A percentile compares a stretch with the other conserved stretches of the same genome.
Conservation (phyloP, 1,139 yeast species). For the Starmera stellimalicola region DNA sequence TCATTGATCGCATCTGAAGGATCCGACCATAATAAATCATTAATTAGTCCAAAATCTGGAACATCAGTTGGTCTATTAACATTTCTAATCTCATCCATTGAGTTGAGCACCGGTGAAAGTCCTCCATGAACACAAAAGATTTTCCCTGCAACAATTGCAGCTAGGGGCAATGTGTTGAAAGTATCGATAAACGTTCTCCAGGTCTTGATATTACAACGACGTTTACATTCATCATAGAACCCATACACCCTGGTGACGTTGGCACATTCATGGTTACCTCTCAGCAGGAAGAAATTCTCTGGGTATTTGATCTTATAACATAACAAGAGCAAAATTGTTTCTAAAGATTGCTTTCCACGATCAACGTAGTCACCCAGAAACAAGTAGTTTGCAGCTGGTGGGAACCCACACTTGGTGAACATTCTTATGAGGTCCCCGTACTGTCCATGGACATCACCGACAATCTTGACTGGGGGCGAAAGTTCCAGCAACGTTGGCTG, state of each 20-base stretch:
- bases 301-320: constrained; percentile 95
- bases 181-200: constrained; percentile 94
- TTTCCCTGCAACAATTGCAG: constrained; percentile 93
- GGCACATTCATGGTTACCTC: constrained; percentile 98
- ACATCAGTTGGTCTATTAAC: constrained; percentile 95
- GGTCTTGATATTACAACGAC: constrained; percentile 83
- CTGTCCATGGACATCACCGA: constrained; percentile 97
- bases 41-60: constrained; percentile 88
- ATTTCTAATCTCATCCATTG: constrained; percentile 85
- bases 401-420: constrained; percentile 94
- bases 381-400: constrained; percentile 89
- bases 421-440: constrained; percentile 84
- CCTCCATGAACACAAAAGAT: constrained; percentile 98
- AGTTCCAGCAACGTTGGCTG: constrained; percentile 87
- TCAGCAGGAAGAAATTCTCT: constrained; percentile 80
- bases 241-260: constrained; percentile 94
- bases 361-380: constrained; percentile 96
- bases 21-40: constrained; percentile 92
- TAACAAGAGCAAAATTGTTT: constrained; percentile 73
- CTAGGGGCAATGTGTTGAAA: constrained; percentile 87
- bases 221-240: constrained; percentile 93
- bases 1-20: constrained; percentile 92
- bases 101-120: constrained; percentile 78
- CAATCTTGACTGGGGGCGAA: constrained; percentile 93
- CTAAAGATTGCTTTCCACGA: constrained; percentile 90